phyloP scores from a whole-genome alignment of 2,329 filamentous ascomycete genomes.

The Zymoseptoria tritici region DNA sequence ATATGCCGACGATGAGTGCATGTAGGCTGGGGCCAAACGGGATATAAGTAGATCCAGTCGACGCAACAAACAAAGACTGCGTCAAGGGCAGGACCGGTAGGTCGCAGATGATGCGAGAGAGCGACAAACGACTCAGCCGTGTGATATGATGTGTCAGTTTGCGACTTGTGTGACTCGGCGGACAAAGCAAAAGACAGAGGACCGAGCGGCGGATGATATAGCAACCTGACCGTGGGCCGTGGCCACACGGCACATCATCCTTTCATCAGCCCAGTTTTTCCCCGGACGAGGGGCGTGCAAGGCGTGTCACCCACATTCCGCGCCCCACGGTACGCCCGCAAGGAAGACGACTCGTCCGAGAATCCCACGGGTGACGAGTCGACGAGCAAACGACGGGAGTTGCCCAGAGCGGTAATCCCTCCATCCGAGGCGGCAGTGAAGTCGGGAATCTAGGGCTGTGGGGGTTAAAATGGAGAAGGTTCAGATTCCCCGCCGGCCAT shows the following conservation, averaged over 20 bases:
- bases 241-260: not conserved
- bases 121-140: slow-evolving; percentile 5
- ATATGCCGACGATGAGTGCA: not conserved
- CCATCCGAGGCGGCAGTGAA: not conserved
- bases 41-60: slow-evolving; percentile 1
- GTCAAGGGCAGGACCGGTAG: not conserved
- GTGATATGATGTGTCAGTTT: slow-evolving; percentile 10
- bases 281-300: not conserved
- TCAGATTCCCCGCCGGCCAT: not conserved
- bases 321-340: not conserved
- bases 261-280: not conserved
- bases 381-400: not conserved
- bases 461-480: not conserved
- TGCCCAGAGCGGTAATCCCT: not conserved
- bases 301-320: not conserved
- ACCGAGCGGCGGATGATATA: not conserved
- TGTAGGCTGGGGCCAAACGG: not conserved
- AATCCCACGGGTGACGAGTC: not conserved
- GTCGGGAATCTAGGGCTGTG: not conserved
- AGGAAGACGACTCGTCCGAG: not conserved
- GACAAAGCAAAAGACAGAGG: not conserved
- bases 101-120: slow-evolving; percentile 1
- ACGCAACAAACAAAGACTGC: slow-evolving; percentile 6
- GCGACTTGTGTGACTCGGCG: not conserved
- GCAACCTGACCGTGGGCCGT: not conserved